Base-by-base conservation (phyloP, 202 grass and related monocot genomes). In the Panicum virgatum region DNA sequence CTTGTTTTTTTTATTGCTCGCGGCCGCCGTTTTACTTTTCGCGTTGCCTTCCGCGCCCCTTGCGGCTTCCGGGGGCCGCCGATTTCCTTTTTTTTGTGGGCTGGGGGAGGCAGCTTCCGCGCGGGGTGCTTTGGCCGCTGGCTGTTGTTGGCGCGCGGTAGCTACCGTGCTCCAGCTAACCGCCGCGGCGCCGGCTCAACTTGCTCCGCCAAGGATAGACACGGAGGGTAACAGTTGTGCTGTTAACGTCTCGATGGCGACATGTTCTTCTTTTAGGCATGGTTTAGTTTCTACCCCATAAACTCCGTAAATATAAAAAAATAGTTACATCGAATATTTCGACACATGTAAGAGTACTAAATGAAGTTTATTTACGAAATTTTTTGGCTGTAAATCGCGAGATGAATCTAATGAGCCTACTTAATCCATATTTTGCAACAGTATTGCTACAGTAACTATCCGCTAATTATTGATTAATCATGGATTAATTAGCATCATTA, bases 11-110 rank as follows among this genome's bases (percentile, higher is more conserved):
- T 39, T 65, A 39, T 65, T 25, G 39, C 3, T 5, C 52, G 52
- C 54, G 73, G 73, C 56, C 6, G 40, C 43, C 58, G 59, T 37
- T 78, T n/a, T n/a, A n/a, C n/a, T n/a, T n/a, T 50, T 78, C 43
- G 23, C 42, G 40, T 70, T 11, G 66, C 42, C 42, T 46, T 44
- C 7, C 5, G 1, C 12, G 38, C 39, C 74, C 7, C 18, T n/a
- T 62, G 25, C 14, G 57, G 40, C 26, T 47, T 62, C 75, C 18
- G 58, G 58, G 11, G 58, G 51, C 9, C 42, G 38, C 10, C 9
- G 53, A 30, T 61, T 30, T 48, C 3, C 1, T 43, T 23, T 22
- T 43, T 22, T 45, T 5, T 25, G 44, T 16, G 59, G 40, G 23
- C 66, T 0, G 6, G 38, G 12, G 22, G 65, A 42, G 37, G 58